Percentiles rank a stretch among this genome's conserved stretches.
Evolutionary conservation across 2,329 filamentous ascomycete species (phyloP).

Genomic region (Trematosphaeria pertusa): DNA sequence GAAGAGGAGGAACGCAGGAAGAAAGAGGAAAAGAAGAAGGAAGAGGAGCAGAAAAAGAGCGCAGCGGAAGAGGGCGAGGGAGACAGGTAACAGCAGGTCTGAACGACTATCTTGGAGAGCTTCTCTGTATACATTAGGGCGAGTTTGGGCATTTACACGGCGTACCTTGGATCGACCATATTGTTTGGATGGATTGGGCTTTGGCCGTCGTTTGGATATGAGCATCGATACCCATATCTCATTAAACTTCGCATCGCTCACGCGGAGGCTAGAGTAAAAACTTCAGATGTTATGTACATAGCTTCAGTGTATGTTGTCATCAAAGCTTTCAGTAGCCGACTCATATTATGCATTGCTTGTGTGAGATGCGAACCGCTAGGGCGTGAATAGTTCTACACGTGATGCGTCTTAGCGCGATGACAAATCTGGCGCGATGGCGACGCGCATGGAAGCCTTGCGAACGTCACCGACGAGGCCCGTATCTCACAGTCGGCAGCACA

Average conservation of each 20-base stretch:
- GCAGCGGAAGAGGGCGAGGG: slow-evolving; percentile 22
- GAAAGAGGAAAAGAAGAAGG: slow-evolving; percentile 20
- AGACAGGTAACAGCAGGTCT: slow-evolving; percentile 20
- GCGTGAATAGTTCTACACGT: too few species aligned
- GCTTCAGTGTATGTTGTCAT: background rate
- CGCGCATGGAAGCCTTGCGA: slow-evolving; percentile 44
- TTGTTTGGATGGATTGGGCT: too few species aligned
- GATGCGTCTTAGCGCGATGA: slow-evolving; percentile 30
- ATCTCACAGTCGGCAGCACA: slow-evolving; percentile 29
- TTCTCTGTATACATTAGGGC: slow-evolving; percentile 12
- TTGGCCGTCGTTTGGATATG: slow-evolving; percentile 7
- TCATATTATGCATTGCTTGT: background rate
- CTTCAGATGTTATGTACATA: background rate
- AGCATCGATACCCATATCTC: slow-evolving; percentile 38
- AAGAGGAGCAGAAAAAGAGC: slow-evolving; percentile 4
- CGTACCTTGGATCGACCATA: slow-evolving; percentile 2
- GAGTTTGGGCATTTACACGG: slow-evolving; percentile 13
- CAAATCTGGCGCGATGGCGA: slow-evolving; percentile 41
- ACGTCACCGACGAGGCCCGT: slow-evolving; percentile 38
- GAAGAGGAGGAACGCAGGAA: slow-evolving; percentile 22
- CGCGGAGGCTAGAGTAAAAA: background rate
- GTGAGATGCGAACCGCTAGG: background rate
- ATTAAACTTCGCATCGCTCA: too few species aligned
- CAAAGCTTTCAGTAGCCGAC: background rate
- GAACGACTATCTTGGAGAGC: too few species aligned